Base-by-base conservation (phyloP, 1,284 basidiomycete species). In the Austroboletus niveus region DNA sequence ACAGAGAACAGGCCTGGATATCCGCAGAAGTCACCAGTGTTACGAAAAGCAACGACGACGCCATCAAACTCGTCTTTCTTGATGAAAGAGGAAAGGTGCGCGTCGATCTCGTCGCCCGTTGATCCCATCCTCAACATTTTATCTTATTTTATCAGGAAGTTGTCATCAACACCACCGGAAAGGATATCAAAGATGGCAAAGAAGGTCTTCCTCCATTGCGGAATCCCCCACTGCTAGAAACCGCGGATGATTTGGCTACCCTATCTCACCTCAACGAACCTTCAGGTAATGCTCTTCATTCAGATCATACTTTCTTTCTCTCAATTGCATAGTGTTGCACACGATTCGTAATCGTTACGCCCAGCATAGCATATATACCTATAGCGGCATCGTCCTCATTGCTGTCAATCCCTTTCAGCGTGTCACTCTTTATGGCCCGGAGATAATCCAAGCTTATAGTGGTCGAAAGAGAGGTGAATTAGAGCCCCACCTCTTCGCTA, bases 371-470 rank as follows among this genome's bases (percentile, higher is more conserved):
- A 98, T 98, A 63, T 99, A 99, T 70, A 99, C 97, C 38, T 99
- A 99, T 74, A 96, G 93, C 57, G 97, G 97, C 62, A 99, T 99
- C 64, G 90, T 97, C 54, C 84, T 97, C 58, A 98, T 99, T 69
- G 97, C 97, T 43, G 87, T 99, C 74, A 99, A 99, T 72, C 97
- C 97, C 45, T 99, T 99, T 73, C 92, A 94, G 73, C 91, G 88
- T 62, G 87, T 94, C 61, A 89, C 90, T 42, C 84, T 92, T 56
- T 96, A 99, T 78, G 92, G 92, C 14, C 91, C 93, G 14, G 94
- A 98, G 65, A 94, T 98, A 66, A 96, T 99, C 40, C 95, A 99
- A 72, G 93, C 94, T 17, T 99, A 99, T 70, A 92, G 90, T 53
- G 95, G 94, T 41, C 78, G 92, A 52, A 83, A 86, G 64, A 89